phyloP scores from a whole-genome alignment of 805 yeast genomes.

The Saccharomycopsis sp. region DNA sequence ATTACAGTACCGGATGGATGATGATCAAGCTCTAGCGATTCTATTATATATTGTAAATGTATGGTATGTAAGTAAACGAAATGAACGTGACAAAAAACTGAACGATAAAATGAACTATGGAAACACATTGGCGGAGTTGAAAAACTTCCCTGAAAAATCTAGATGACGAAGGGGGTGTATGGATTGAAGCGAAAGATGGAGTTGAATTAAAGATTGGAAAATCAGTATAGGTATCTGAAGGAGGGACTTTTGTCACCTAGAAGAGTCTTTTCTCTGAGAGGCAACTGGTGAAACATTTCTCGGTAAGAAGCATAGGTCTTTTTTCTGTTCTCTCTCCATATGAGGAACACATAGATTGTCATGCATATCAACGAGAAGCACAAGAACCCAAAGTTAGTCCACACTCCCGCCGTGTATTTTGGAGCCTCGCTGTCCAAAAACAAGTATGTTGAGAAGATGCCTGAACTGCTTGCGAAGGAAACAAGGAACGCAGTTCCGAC shows the following conservation, averaged over 20 bases:
- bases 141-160: too few relatives aligned
- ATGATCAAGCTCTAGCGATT: background rate
- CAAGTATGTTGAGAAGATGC: conserved; percentile 15
- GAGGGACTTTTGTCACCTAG: conserved; percentile 19
- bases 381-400: conserved; percentile 12
- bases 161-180: too few relatives aligned
- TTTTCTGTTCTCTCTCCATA: conserved; percentile 6
- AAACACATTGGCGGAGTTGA: background rate
- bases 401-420: conserved; percentile 4
- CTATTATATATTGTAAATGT: background rate
- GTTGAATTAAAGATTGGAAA: background rate
- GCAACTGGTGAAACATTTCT: conserved; percentile 9
- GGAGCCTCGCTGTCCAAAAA: conserved; percentile 12
- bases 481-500: conserved; percentile 16
- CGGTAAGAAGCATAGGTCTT: conserved; percentile 11
- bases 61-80: background rate
- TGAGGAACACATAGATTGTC: conserved; percentile 4
- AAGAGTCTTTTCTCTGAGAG: conserved; percentile 14
- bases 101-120: background rate
- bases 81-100: too few relatives aligned
- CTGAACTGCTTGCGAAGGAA: conserved; percentile 9
- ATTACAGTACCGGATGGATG: background rate
- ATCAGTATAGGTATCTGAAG: conserved; percentile 13
- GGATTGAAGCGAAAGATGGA: background rate
- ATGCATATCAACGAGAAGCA: conserved; percentile 7